These are phyloP conservation scores for Trichoderma endophyticum DNA, from an alignment of 2,329 filamentous ascomycete species.

Conservation along the genomic window DNA sequence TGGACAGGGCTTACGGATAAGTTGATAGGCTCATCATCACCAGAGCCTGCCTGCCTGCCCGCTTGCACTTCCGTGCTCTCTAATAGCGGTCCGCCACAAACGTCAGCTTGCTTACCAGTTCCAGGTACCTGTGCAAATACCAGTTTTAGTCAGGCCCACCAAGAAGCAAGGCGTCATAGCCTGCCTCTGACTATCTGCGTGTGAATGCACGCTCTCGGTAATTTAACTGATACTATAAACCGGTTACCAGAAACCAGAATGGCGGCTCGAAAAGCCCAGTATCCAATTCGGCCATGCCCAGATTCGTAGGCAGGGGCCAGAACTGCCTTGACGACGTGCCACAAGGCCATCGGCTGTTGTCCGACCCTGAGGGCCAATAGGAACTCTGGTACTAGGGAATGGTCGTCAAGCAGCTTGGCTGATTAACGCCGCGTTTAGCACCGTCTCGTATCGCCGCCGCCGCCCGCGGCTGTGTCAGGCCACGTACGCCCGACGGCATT, in stretches of 20 bases:
- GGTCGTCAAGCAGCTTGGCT: background rate
- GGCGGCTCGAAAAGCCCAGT: background rate
- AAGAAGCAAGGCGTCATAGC: background rate
- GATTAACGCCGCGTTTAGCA: conserved; percentile 21
- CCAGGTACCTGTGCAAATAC: background rate
- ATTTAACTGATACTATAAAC: background rate
- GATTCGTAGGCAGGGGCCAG: background rate
- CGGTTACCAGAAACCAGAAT: background rate
- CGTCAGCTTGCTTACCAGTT: background rate
- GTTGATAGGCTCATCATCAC: background rate
- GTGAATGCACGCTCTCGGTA: background rate
- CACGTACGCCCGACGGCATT: conserved; percentile 16
- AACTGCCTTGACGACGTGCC: background rate
- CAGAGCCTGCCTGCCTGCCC: background rate
- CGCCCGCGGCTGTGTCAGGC: conserved; percentile 22
- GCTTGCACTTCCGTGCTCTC: background rate
- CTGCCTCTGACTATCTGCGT: background rate
- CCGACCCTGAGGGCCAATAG: conserved; percentile 15
- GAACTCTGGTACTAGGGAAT: background rate
- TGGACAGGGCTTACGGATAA: background rate
- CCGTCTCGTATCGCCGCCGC: conserved; percentile 22
- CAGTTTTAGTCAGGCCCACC: background rate
- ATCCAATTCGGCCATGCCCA: background rate
- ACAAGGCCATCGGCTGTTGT: conserved; percentile 12
- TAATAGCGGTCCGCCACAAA: background rate